A percentile compares a stretch with the other conserved stretches of the same genome.
Evolutionary conservation across 805 yeast genomes (phyloP).

Genomic region (Schizosaccharomyces japonicus): DNA sequence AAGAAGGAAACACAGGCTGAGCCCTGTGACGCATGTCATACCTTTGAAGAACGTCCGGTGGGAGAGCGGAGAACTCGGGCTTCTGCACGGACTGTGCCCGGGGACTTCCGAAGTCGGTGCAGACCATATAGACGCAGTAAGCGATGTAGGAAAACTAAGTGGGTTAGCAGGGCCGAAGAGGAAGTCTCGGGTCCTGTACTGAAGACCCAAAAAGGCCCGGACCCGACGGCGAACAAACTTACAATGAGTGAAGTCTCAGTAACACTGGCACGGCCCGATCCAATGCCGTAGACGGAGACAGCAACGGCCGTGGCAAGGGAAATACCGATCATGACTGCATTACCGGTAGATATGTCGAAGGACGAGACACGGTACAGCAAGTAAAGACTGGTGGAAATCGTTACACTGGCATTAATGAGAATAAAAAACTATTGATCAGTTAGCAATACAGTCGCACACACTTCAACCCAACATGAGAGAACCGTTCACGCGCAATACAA

Average conservation of each 20-base stretch:
- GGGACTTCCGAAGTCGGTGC: conserved; percentile 48
- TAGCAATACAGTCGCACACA: not conserved
- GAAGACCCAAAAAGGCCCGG: no score
- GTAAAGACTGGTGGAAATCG: conserved; percentile 52
- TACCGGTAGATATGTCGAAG: conserved; percentile 38
- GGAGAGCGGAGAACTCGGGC: conserved; percentile 13
- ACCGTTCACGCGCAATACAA: no score
- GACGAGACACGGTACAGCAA: conserved; percentile 66
- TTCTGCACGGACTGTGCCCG: conserved; percentile 7
- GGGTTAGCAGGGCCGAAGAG: not conserved
- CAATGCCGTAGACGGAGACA: conserved; percentile 61
- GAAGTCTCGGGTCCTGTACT: no score
- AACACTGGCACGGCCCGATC: conserved; percentile 67
- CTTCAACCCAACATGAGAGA: not conserved
- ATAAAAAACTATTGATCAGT: conserved; percentile 25
- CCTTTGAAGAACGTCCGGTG: conserved; percentile 19
- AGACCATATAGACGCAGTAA: conserved; percentile 66
- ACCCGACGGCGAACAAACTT: not conserved
- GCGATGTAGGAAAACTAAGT: conserved; percentile 56
- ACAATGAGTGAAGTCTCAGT: conserved; percentile 56
- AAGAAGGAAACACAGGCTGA: not conserved
- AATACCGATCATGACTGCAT: conserved; percentile 71
- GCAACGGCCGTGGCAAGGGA: conserved; percentile 52
- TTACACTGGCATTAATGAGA: conserved; percentile 45
- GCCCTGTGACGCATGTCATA: conserved; percentile 10